A percentile compares a stretch with the other conserved stretches of the same genome.
phyloP scores from a whole-genome alignment of 495 filamentous ascomycete genomes.

The Neurospora africana region DNA sequence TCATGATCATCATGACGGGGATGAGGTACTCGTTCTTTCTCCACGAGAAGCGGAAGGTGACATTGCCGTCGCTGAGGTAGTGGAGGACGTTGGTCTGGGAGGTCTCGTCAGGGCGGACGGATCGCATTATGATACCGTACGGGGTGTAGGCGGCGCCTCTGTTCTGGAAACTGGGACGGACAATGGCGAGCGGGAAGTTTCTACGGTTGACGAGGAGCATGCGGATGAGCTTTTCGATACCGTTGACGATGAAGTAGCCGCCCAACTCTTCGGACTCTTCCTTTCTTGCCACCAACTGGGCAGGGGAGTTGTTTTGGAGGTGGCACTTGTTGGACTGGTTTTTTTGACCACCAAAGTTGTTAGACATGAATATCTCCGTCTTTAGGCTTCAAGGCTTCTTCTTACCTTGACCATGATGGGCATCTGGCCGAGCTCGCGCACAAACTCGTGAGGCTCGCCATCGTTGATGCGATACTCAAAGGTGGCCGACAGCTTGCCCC shows the following conservation, averaged over 20 bases:
- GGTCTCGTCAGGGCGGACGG: constrained; percentile 87
- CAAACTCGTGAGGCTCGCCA: constrained; percentile 66
- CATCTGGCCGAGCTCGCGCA: constrained; percentile 75
- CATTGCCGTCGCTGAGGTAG: constrained; percentile 88
- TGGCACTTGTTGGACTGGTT: constrained; percentile 77
- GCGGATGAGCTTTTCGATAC: constrained; percentile 91
- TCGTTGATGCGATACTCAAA: constrained; percentile 79
- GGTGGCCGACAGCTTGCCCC: constrained; percentile 70
- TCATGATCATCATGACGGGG: constrained; percentile 91
- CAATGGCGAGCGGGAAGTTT: constrained; percentile 91
- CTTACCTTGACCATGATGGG: constrained; percentile 87
- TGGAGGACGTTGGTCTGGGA: constrained; percentile 96
- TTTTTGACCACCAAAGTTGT: not conserved
- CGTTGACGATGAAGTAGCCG: constrained; percentile 92
- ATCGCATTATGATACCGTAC: constrained; percentile 82
- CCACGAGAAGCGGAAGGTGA: constrained; percentile 97
- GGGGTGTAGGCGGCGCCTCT: constrained; percentile 79
- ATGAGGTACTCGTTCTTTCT: constrained; percentile 91
- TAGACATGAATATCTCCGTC: not conserved
- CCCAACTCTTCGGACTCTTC: constrained; percentile 90
- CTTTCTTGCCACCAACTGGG: constrained; percentile 69
- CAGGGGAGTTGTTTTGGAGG: constrained; percentile 71
- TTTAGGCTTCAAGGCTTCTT: no score
- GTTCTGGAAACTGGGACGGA: constrained; percentile 75
- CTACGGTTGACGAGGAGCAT: constrained; percentile 79